Conservation (phyloP, 1,284 basidiomycete genomes). For the Flammula alnicola region DNA sequence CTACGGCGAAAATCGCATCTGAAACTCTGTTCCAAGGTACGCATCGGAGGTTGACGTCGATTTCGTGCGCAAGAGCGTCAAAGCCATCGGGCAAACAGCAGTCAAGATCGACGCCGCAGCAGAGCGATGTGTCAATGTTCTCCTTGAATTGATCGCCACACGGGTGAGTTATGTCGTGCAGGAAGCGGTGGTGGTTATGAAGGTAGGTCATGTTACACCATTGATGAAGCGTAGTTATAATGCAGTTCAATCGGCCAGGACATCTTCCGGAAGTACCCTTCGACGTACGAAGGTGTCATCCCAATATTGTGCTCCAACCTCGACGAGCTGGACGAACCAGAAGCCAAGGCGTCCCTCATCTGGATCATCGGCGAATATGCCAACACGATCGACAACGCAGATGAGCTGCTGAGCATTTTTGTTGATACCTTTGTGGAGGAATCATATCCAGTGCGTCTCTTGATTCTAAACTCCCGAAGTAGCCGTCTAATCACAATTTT, state of each 20-base stretch:
- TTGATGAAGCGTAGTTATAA: background rate
- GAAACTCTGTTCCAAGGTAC: conserved; percentile 58
- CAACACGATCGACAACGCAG: conserved; percentile 95
- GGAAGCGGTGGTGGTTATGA: conserved; percentile 98
- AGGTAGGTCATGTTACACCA: conserved; percentile 54
- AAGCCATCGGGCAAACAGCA: conserved; percentile 95
- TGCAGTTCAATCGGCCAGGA: conserved; percentile 57
- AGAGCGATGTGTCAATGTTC: conserved; percentile 93
- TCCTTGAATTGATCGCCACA: conserved; percentile 91
- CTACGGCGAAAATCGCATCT: background rate
- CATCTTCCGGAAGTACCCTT: conserved; percentile 98
- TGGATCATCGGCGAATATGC: conserved; percentile 99
- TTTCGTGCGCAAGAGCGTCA: conserved; percentile 93
- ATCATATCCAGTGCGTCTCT: conserved; percentile 75
- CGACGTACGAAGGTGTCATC: conserved; percentile 96
- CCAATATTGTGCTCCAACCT: conserved; percentile 94
- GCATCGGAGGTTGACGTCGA: conserved; percentile 98
- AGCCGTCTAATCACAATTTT: background rate
- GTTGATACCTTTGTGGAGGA: conserved; percentile 95
- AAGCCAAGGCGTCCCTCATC: conserved; percentile 96
- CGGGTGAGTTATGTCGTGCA: conserved; percentile 97
- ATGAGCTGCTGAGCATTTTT: conserved; percentile 89
- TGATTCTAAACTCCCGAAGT: background rate
- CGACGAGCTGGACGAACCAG: conserved; percentile 96
- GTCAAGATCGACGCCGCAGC: conserved; percentile 94